Percentiles rank a stretch among this genome's conserved stretches.
phyloP scores from a whole-genome alignment of 1,284 basidiomycete genomes.

The Austroboletus sp. region DNA sequence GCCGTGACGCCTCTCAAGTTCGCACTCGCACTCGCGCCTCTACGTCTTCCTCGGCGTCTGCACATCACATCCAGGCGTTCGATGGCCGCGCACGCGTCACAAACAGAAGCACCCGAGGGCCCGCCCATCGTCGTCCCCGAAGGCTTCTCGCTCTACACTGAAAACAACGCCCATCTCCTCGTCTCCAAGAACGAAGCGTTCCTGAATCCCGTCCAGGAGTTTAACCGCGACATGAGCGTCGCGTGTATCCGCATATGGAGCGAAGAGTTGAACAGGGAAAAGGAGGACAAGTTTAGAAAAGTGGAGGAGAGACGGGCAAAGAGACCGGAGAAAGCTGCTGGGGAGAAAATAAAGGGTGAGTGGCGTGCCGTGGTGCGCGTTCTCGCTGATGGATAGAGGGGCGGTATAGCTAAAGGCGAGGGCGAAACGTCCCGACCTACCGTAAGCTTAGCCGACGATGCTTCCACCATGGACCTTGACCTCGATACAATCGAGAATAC shows the following conservation, averaged over 20 bases:
- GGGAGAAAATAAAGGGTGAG: constrained; percentile 17
- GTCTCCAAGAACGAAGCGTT: constrained; percentile 79
- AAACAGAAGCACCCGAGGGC: constrained; percentile 2
- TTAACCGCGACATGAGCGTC: constrained; percentile 91
- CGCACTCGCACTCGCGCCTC: constrained; percentile 3
- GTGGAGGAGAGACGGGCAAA: constrained; percentile 36
- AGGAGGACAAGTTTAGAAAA: constrained; percentile 55
- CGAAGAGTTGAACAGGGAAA: constrained; percentile 63
- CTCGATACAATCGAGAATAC: constrained; percentile 4
- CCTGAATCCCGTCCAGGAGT: constrained; percentile 96
- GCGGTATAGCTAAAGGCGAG: constrained; percentile 3
- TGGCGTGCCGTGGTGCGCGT: constrained; percentile 18
- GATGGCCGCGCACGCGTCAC: constrained; percentile 4
- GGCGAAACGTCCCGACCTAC: background rate
- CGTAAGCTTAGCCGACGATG: background rate
- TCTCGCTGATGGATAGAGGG: constrained; percentile 1
- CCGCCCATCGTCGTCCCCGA: constrained; percentile 51
- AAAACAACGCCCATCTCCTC: constrained; percentile 80
- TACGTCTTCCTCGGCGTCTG: background rate
- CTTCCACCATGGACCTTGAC: background rate
- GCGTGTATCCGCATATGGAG: constrained; percentile 86
- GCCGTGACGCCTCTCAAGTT: constrained; percentile 17
- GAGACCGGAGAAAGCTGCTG: constrained; percentile 26
- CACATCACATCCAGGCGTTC: too few species aligned
- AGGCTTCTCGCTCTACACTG: constrained; percentile 75